Percentiles rank a stretch among this genome's conserved stretches.
phyloP scores from a whole-genome alignment of 2,329 filamentous ascomycete genomes.

The Thermothelomyces thermophilus region DNA sequence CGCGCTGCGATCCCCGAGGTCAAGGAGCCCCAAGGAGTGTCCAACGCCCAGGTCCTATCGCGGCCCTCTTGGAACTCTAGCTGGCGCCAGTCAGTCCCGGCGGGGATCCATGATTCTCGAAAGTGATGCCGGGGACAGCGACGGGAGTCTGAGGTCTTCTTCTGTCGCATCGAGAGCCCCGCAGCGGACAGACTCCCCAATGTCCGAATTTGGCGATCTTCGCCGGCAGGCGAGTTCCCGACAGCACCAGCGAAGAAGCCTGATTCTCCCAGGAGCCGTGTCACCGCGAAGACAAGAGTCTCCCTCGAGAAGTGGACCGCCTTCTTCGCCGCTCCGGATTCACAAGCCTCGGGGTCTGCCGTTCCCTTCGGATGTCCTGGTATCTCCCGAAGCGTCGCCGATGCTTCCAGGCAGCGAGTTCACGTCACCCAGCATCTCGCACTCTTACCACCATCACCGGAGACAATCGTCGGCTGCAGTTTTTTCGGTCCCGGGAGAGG shows the following conservation, averaged over 20 bases:
- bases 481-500: slow-evolving; percentile 46
- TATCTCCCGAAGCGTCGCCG: slow-evolving; percentile 84
- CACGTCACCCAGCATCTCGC: slow-evolving; percentile 59
- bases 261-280: slow-evolving; percentile 71
- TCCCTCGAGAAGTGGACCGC: slow-evolving; percentile 63
- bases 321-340: slow-evolving; percentile 77
- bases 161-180: slow-evolving; percentile 63
- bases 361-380: slow-evolving; percentile 56
- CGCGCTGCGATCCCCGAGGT: slow-evolving; percentile 68
- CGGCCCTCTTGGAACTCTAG: slow-evolving; percentile 49
- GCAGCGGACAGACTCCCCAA: slow-evolving; percentile 78
- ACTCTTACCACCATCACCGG: slow-evolving; percentile 50
- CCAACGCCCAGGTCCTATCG: slow-evolving; percentile 83
- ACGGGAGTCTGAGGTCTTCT: slow-evolving; percentile 77
- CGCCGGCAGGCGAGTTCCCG: slow-evolving; percentile 70
- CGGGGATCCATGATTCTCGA: slow-evolving; percentile 74
- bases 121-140: slow-evolving; percentile 78
- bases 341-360: slow-evolving; percentile 66
- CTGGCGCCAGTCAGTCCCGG: slow-evolving; percentile 59
- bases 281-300: slow-evolving; percentile 85
- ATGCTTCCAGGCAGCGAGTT: slow-evolving; percentile 79
- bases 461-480: slow-evolving; percentile 87
- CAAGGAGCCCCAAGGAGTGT: slow-evolving; percentile 84
- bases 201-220: slow-evolving; percentile 74
- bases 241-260: slow-evolving; percentile 78